Conservation (phyloP, 140 eudicot species). For the Bidens hawaiensis region DNA sequence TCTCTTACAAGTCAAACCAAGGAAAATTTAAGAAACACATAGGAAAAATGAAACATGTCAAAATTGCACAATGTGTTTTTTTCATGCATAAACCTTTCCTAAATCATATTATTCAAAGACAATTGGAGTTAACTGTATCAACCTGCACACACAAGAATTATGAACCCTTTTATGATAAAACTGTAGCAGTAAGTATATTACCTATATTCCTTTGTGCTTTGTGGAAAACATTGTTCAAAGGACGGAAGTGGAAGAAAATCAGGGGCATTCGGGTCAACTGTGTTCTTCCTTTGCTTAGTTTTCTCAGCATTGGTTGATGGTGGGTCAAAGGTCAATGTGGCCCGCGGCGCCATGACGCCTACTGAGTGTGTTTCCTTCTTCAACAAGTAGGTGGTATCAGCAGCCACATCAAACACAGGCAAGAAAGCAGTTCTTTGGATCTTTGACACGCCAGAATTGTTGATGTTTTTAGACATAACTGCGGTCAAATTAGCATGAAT, state of each 20-base stretch:
- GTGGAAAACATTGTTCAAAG: constrained; percentile 89
- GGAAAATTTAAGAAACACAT: not conserved
- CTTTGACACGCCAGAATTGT: constrained; percentile 34
- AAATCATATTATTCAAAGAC: not conserved
- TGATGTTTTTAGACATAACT: constrained; percentile 50
- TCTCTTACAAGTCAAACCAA: not conserved
- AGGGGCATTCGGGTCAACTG: constrained; percentile 88
- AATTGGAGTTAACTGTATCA: too few species aligned
- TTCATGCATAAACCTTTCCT: not conserved
- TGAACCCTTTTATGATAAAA: not conserved
- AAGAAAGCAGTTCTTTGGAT: constrained; percentile 54
- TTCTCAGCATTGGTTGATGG: constrained; percentile 47
- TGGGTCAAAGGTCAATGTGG: constrained; percentile 88
- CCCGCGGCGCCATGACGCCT: constrained; percentile 44
- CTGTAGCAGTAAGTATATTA: not conserved
- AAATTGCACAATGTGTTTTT: not conserved
- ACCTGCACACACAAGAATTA: not conserved
- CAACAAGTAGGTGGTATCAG: constrained; percentile 30
- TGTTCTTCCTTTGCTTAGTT: constrained; percentile 57
- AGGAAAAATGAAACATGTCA: not conserved
- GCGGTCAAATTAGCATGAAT: constrained; percentile 64
- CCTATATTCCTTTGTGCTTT: constrained; percentile 84
- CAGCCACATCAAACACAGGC: constrained; percentile 53
- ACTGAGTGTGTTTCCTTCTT: constrained; percentile 37
- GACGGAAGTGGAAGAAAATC: constrained; percentile 96